A percentile compares a stretch with the other conserved stretches of the same genome.
These are phyloP conservation scores for Escovopsis sp. DNA, from an alignment of 2,329 filamentous ascomycete species.

Conservation along the genomic window DNA sequence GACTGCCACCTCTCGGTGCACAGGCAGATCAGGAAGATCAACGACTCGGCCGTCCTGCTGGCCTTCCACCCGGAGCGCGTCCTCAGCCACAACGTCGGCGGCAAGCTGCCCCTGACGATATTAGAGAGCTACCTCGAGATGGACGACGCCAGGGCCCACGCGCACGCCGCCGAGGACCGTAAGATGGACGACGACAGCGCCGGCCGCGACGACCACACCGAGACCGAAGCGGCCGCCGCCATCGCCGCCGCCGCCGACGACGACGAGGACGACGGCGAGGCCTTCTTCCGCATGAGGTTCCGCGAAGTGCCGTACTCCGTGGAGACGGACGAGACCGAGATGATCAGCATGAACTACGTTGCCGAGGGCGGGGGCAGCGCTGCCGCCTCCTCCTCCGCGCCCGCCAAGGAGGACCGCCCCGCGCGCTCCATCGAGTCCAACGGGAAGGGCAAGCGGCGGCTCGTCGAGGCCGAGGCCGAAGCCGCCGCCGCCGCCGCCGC, in stretches of 20 bases:
- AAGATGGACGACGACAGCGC: conserved; percentile 40
- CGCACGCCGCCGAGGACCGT: conserved; percentile 45
- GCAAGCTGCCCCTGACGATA: conserved; percentile 76
- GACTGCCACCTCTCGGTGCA: conserved; percentile 59
- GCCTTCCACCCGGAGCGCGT: conserved; percentile 64
- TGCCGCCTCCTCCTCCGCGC: conserved; percentile 45
- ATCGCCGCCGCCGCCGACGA: too few relatives aligned
- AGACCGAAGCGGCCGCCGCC: too few relatives aligned
- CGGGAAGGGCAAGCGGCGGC: conserved; percentile 36
- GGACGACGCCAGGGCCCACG: conserved; percentile 36
- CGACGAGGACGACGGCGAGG: conserved; percentile 34
- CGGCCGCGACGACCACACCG: too few relatives aligned
- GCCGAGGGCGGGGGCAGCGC: conserved; percentile 74
- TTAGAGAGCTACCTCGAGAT: conserved; percentile 75
- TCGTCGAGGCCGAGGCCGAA: conserved; percentile 19
- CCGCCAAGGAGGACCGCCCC: conserved; percentile 26
- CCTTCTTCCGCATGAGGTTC: conserved; percentile 53
- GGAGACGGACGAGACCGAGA: conserved; percentile 90
- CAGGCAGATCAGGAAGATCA: conserved; percentile 56
- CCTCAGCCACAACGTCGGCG: conserved; percentile 43
- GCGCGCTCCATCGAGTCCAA: conserved; percentile 31
- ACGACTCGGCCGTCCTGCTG: conserved; percentile 77
- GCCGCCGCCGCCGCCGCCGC: background rate
- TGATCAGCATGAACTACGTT: conserved; percentile 93
- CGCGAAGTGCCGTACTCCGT: conserved; percentile 73